Base-by-base conservation (phyloP, 495 filamentous ascomycete genomes). In the Bathelium albidoporum region DNA sequence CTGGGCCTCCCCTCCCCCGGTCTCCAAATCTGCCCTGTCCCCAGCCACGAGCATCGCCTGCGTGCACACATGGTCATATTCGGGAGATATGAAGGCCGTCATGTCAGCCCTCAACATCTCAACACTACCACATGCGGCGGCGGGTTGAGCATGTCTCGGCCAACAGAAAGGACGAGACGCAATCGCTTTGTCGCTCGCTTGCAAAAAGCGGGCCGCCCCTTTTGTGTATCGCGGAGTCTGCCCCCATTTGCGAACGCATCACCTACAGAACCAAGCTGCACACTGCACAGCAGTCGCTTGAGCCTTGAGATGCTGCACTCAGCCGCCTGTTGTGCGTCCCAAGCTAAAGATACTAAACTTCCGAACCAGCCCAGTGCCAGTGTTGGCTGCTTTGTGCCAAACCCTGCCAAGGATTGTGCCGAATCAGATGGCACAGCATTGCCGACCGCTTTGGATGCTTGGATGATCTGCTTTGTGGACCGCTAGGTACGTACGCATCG, bases 291-390 rank as follows among this genome's bases (percentile, higher is more conserved):
- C 20, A 3, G 49, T 55, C 20, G 49, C 24, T 55, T 24, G 29
- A 55, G 49, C 49, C 29, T 55, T 55, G 9, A 55, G 49, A 55
- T 55, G 24, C 20, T 55, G 49, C 49, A 55, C 24, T 26, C 49
- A 55, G 49, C 49, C 49, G 49, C 29, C 49, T 55, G 49, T 28
- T 16, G 49, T 55, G 49, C 49, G 26, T 9, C n/a, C 10, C 5
- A 3, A 20, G 43, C 18, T 49, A 3, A 7, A 55, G 22, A 55
- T 11, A 9, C 24, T 28, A 26, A 28, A 11, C 16, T 29, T 28
- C 49, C 20, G 49, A 26, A 26, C 7, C 49, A 55, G 16, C 20
- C 49, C 26, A 55, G 29, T 55, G n/a, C 49, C 20, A 20, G 5
- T 29, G 24, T 26, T 55, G 2, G 16, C 16, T 29, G 49, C 24